phyloP scores from a whole-genome alignment of 2,329 filamentous ascomycete genomes.

The Daldinia eschscholtzii region DNA sequence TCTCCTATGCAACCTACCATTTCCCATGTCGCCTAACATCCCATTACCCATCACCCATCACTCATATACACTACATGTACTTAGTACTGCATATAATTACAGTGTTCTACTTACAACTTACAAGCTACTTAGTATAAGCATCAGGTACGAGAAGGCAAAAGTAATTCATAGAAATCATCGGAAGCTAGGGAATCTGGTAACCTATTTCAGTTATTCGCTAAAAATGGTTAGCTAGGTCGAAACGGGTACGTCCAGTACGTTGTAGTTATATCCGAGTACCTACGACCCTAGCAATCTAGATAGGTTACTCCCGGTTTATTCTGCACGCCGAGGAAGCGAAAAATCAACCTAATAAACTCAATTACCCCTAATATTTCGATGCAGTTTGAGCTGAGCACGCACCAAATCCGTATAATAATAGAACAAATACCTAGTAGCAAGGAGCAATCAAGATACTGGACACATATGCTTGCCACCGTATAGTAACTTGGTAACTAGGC shows the following conservation, averaged over 20 bases:
- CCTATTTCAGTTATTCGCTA: neutral
- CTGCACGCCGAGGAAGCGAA: slow-evolving; percentile 15
- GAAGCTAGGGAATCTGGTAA: neutral
- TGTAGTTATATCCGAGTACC: slow-evolving; percentile 10
- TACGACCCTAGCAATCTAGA: slow-evolving; percentile 13
- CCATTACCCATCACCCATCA: neutral
- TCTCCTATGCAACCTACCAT: slow-evolving; percentile 26
- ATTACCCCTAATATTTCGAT: slow-evolving; percentile 28
- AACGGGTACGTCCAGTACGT: neutral
- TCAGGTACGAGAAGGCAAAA: neutral
- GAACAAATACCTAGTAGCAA: neutral
- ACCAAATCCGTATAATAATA: slow-evolving; percentile 11
- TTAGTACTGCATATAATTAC: neutral
- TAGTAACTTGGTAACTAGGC: neutral
- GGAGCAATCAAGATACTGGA: neutral
- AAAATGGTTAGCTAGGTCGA: slow-evolving; percentile 20
- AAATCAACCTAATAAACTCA: slow-evolving; percentile 2
- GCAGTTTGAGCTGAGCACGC: slow-evolving; percentile 24
- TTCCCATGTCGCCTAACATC: slow-evolving; percentile 15
- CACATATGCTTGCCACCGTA: neutral
- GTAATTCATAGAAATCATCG: neutral
- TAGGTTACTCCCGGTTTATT: slow-evolving; percentile 20
- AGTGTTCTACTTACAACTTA: neutral
- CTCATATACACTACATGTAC: neutral
- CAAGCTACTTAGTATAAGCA: neutral